Base-by-base conservation (phyloP, 2,329 filamentous ascomycete species). In the Claviceps sp. region DNA sequence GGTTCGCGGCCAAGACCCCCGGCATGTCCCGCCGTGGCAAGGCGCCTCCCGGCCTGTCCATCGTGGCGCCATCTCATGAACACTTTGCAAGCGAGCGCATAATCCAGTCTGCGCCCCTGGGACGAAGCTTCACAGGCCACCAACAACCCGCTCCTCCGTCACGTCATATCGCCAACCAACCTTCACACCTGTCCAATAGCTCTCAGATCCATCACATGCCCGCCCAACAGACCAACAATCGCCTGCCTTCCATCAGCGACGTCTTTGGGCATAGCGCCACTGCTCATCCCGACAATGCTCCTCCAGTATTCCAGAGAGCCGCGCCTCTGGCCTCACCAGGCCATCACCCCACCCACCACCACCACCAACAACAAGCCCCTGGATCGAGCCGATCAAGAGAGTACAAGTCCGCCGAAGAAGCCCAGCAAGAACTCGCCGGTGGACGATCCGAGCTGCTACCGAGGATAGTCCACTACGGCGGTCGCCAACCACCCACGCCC, bases 331-430 rank as follows among this genome's bases (percentile, higher is more conserved):
- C 87, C 0, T 95, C 89, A 1, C 90, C 89, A 2, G 79, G 84
- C 54, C 87, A 89, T 58, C 81, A 83, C 30, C 78, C 75, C 50
- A 74, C 57, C 56, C 65, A 67, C 20, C 44, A 11, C 9, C 30
- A 45, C 22, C 20, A 26, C 16, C 43, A 40, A 4, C 68, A 70
- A 50, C 73, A 76, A 47, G 68, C 72, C 7, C 78, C 77, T 1
- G 74, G 79, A 24, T 77, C 77, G 8, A 75, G 76, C 1, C 81
- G 91, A 54, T 75, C 83, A 11, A 80, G 91, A 53, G 93, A 97
- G 64, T 97, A 95, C 69, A 87, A 89, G 61, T 96, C 91, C 3
- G 93, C 93, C 13, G 93, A 98, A 66, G 93, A 98, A 65, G 93
- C 89, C 2, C 90, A 97, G 54, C 87, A 88, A 53, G 88, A 93